phyloP scores from a whole-genome alignment of 1,284 basidiomycete genomes.

The Kwoniella shivajii region DNA sequence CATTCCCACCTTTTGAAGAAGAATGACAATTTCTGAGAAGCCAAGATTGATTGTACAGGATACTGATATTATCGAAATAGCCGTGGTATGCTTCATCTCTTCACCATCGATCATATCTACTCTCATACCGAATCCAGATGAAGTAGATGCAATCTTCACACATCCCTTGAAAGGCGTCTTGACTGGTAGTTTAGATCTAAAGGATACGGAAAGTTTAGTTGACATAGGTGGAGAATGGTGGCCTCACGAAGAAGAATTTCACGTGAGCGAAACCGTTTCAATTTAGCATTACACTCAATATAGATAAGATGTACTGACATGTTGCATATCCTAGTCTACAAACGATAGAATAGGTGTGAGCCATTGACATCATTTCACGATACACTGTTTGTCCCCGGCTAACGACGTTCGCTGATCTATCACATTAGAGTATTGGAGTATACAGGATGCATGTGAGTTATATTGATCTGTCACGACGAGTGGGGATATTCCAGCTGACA shows the following conservation, averaged over 20 bases:
- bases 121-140: constrained; percentile 63
- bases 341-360: constrained; percentile 44
- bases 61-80: constrained; percentile 40
- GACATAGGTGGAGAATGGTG: constrained; percentile 68
- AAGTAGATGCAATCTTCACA: constrained; percentile 76
- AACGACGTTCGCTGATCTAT: constrained; percentile 43
- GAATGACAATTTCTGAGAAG: too few species aligned
- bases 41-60: neutral
- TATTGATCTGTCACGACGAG: neutral
- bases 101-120: constrained; percentile 59
- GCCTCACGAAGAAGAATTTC: constrained; percentile 69
- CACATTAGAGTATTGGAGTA: constrained; percentile 65
- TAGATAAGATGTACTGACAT: neutral
- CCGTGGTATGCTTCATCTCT: constrained; percentile 71
- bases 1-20: too few species aligned
- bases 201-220: constrained; percentile 58
- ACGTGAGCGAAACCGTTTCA: constrained; percentile 58
- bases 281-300: neutral
- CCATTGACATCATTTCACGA: neutral
- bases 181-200: constrained; percentile 59
- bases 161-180: constrained; percentile 70
- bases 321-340: constrained; percentile 27
- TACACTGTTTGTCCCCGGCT: neutral
- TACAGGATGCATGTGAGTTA: constrained; percentile 52
- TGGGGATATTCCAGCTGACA: constrained; percentile 28